phyloP scores from a whole-genome alignment of 805 yeast genomes.

The Hyphopichia homilentoma region DNA sequence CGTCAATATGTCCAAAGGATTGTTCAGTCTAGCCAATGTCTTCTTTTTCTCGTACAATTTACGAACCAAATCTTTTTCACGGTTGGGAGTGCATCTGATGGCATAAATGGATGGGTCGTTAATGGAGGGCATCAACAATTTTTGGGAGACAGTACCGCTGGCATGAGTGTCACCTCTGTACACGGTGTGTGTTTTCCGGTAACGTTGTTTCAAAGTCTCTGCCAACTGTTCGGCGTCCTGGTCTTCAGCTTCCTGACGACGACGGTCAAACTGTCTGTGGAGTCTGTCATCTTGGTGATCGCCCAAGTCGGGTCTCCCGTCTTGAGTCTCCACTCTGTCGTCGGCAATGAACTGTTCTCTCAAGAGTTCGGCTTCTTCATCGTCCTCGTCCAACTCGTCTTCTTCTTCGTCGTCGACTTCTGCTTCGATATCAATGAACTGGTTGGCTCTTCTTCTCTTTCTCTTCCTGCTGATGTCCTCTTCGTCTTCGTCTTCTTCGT shows the following conservation, averaged over 20 bases:
- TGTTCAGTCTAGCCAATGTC: slow-evolving; percentile 68
- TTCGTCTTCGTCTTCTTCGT: slow-evolving; percentile 48
- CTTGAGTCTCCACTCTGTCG: slow-evolving; percentile 61
- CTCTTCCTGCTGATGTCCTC: slow-evolving; percentile 44
- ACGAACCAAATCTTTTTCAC: slow-evolving; percentile 86
- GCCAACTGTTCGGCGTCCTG: slow-evolving; percentile 95
- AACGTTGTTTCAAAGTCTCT: slow-evolving; percentile 84
- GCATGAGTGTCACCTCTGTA: slow-evolving; percentile 79
- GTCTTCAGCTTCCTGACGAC: slow-evolving; percentile 81
- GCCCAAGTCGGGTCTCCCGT: slow-evolving; percentile 25
- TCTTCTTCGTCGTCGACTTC: slow-evolving; percentile 98
- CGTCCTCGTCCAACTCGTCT: slow-evolving; percentile 83
- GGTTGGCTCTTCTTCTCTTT: slow-evolving; percentile 58
- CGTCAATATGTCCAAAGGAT: slow-evolving; percentile 79
- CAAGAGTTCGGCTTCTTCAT: slow-evolving; percentile 83
- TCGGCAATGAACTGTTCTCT: slow-evolving; percentile 80
- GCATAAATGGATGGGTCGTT: slow-evolving; percentile 97
- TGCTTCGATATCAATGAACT: slow-evolving; percentile 96
- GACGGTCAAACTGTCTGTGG: slow-evolving; percentile 87
- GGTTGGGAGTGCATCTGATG: slow-evolving; percentile 87
- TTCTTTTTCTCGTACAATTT: slow-evolving; percentile 80
- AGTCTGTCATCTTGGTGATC: slow-evolving; percentile 62
- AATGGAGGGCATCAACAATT: slow-evolving; percentile 89
- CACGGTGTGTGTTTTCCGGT: slow-evolving; percentile 80
- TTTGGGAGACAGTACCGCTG: slow-evolving; percentile 72